Percentiles rank a stretch among this genome's conserved stretches.
phyloP scores from a whole-genome alignment of 2,329 filamentous ascomycete species.

The Trichoderma polysporum region DNA sequence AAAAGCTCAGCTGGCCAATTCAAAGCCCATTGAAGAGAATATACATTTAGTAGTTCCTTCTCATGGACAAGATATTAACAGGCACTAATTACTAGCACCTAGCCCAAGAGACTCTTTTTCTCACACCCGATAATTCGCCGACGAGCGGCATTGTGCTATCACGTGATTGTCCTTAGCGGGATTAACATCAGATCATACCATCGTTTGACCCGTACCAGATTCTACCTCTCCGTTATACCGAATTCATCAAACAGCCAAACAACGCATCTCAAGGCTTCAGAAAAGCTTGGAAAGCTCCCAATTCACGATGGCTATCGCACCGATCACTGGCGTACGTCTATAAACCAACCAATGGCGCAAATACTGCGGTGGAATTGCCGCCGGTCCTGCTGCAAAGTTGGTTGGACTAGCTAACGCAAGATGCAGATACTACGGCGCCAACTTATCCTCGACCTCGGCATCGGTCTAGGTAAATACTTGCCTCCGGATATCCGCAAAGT shows the following conservation, averaged over 20 bases:
- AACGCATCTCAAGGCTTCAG: constrained; percentile 25
- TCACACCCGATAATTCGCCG: constrained; percentile 24
- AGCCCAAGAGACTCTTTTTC: constrained; percentile 1
- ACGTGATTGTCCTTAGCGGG: constrained; percentile 33
- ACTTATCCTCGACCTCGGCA: constrained; percentile 56
- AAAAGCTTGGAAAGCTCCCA: constrained; percentile 27
- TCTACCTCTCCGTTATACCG: constrained; percentile 12
- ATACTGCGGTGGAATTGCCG: constrained; percentile 24
- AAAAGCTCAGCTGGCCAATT: background rate
- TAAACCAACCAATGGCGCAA: constrained; percentile 33
- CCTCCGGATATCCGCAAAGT: background rate
- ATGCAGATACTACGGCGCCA: constrained; percentile 59
- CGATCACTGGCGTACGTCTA: constrained; percentile 59
- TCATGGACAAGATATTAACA: background rate
- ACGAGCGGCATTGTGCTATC: constrained; percentile 12
- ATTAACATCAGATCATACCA: constrained; percentile 37
- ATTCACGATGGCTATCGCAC: constrained; percentile 54
- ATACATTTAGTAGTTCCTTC: constrained; percentile 1
- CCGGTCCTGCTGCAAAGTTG: constrained; percentile 34
- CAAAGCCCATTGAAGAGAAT: constrained; percentile 6
- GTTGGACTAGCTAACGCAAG: constrained; percentile 12
- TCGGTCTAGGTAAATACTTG: constrained; percentile 53
- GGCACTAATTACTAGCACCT: background rate
- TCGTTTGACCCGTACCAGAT: constrained; percentile 21
- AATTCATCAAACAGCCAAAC: constrained; percentile 26